phyloP scores from a whole-genome alignment of 2,329 filamentous ascomycete genomes.

The Colletotrichum destructivum region DNA sequence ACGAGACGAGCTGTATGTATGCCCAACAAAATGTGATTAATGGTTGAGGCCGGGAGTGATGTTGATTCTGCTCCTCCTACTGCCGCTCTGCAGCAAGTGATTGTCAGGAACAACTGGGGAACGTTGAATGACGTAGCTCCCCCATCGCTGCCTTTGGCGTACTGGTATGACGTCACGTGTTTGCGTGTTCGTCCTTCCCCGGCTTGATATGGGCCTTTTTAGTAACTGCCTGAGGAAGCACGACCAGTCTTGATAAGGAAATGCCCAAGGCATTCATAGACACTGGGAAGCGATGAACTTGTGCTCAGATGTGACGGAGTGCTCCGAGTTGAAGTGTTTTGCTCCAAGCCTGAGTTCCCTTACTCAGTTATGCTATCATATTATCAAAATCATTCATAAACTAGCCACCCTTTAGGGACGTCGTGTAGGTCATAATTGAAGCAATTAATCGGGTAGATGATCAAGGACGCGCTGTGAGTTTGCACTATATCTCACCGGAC shows the following conservation, averaged over 20 bases:
- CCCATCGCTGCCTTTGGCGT: background rate
- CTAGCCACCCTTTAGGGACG: too few relatives aligned
- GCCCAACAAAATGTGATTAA: constrained; percentile 19
- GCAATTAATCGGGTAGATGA: background rate
- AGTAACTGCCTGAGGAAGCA: too few relatives aligned
- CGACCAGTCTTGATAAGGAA: too few relatives aligned
- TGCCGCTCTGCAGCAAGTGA: background rate
- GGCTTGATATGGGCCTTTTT: background rate
- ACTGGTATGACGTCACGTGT: constrained; percentile 39
- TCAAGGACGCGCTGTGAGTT: background rate
- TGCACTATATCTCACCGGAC: background rate
- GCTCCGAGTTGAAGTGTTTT: too few relatives aligned
- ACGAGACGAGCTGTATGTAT: background rate
- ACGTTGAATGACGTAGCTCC: constrained; percentile 40
- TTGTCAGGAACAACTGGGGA: constrained; percentile 24
- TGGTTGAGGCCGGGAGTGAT: constrained; percentile 15
- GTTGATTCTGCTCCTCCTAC: background rate
- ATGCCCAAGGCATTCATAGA: too few relatives aligned
- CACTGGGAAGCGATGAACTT: background rate
- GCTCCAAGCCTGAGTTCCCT: too few relatives aligned
- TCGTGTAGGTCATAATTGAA: too few relatives aligned
- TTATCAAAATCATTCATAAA: too few relatives aligned
- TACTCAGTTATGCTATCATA: too few relatives aligned
- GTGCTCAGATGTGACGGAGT: too few relatives aligned
- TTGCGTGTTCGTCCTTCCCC: background rate